phyloP scores from a whole-genome alignment of 192 early-diverging fungal genomes.

The Entomortierella parvispora region DNA sequence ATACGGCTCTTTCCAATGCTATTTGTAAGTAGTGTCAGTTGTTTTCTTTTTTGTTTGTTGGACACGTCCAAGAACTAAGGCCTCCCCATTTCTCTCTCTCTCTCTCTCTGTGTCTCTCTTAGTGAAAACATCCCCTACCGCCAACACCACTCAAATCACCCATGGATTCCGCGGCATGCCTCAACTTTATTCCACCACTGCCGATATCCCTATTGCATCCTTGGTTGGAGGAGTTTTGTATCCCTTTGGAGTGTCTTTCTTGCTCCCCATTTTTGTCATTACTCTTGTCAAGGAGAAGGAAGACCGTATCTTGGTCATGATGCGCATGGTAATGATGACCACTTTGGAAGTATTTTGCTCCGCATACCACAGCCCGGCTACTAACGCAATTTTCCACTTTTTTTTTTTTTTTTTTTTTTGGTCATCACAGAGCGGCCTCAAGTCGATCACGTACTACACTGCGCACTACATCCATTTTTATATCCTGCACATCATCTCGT shows the following conservation, averaged over 20 bases:
- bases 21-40: conserved; percentile 28
- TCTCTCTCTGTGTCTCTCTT: conserved; percentile 14
- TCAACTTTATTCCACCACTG: conserved; percentile 50
- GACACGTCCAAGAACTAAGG: too few species aligned
- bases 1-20: conserved; percentile 49
- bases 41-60: background rate
- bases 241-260: conserved; percentile 77
- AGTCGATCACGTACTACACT: conserved; percentile 66
- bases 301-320: conserved; percentile 74
- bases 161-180: conserved; percentile 75
- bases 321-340: conserved; percentile 62
- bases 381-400: background rate
- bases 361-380: background rate
- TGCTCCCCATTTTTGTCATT: conserved; percentile 78
- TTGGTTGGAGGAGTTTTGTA: conserved; percentile 71
- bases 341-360: background rate
- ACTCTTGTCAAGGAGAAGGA: conserved; percentile 80
- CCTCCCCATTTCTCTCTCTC: background rate
- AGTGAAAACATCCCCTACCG: conserved; percentile 45
- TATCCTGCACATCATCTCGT: conserved; percentile 66
- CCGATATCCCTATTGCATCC: conserved; percentile 63
- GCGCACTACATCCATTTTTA: conserved; percentile 73
- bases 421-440: conserved; percentile 66
- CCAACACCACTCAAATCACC: conserved; percentile 59
- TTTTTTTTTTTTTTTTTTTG: background rate